These are phyloP conservation scores for Thalassia testudinum DNA, from an alignment of 116 monocot genomes.

Conservation along the genomic window DNA sequence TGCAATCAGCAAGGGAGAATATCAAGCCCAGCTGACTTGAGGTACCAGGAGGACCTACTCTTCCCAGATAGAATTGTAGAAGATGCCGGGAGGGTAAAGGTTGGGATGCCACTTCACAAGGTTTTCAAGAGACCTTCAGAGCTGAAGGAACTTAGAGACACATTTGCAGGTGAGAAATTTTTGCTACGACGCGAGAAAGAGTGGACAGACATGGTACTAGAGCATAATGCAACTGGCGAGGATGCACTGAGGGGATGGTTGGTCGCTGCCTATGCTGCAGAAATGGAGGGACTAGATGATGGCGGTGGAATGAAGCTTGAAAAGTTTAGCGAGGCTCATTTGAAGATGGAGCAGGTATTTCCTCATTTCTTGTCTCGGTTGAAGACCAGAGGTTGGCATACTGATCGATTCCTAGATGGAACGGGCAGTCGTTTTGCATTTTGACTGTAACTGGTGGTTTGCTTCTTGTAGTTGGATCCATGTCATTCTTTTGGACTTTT, in stretches of 20 bases:
- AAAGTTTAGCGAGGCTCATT: slow-evolving; percentile 21
- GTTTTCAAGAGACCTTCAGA: slow-evolving; percentile 30
- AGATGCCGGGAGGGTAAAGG: slow-evolving; percentile 74
- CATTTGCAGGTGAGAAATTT: slow-evolving; percentile 63
- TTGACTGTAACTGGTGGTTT: too few species aligned
- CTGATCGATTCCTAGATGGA: slow-evolving; percentile 85
- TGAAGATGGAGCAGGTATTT: slow-evolving; percentile 50
- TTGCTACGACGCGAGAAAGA: slow-evolving; percentile 27
- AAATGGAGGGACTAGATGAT: slow-evolving; percentile 24
- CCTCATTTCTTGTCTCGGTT: slow-evolving; percentile 54
- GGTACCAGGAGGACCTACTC: slow-evolving; percentile 72
- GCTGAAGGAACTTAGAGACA: slow-evolving; percentile 32
- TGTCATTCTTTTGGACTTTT: too few species aligned
- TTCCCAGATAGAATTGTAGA: slow-evolving; percentile 61
- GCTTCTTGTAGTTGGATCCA: too few species aligned
- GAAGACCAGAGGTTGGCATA: slow-evolving; percentile 80
- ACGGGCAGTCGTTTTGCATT: slow-evolving; percentile 48
- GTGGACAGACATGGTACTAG: slow-evolving; percentile 43
- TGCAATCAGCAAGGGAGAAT: slow-evolving; percentile 44
- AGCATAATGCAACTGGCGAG: slow-evolving; percentile 53
- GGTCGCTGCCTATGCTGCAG: slow-evolving; percentile 54
- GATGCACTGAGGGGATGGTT: slow-evolving; percentile 79
- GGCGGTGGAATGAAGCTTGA: not conserved
- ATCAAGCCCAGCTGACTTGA: slow-evolving; percentile 63
- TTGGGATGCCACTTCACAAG: slow-evolving; percentile 53